Evolutionary conservation across 768 basidiomycete species (phyloP), one percentile per base, ranked within the genome.

Genomic region (Leccinum imitatum): DNA sequence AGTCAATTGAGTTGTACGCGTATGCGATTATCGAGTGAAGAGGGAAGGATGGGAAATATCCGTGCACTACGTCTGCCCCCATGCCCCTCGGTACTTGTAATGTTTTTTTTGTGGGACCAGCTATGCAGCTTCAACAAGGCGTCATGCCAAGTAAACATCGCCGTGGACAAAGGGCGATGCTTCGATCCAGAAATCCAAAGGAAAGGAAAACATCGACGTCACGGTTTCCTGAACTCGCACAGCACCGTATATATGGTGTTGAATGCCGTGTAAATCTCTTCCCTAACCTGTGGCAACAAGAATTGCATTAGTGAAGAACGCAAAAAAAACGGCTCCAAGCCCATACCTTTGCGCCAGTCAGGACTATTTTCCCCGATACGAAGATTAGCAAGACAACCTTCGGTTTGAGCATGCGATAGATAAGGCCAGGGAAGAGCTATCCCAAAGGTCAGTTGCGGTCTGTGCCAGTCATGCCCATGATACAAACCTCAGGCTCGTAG

Each of bases 221-320:
- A 91, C 50, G 91, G 92, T 77, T 93, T 95, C 75, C 91, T 84
- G 82, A 93, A 95, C 72, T 95, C 94, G 82, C 89, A 91, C 65
- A 99, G 76, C 80, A 98, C 96, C 60, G 96, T 96, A 77, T 99
- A 99, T 59, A 99, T 99, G 60, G 93, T 93, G 79, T 98, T 98
- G 88, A 99, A 99, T 25, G 97, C 97, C 37, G 93, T 94, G 74
- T 99, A 98, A 65, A 98, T 98, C 83, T 99, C 96, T 79, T 98
- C 95, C 77, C 97, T 84, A 77, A 98, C 90, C 94, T 96, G 17
- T 14, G 70, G 65, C 64, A 70, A 60, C 6, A 30, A 71, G 70
- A 72, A 63, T 53, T 68, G 72, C 67, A 78, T 87, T 74, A 83
- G 80, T 78, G 75, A 75, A 77, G 69, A 10, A 15, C 14, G n/a